Conservation (phyloP, 2,329 filamentous ascomycete genomes). For the Colletotrichum sidae region DNA sequence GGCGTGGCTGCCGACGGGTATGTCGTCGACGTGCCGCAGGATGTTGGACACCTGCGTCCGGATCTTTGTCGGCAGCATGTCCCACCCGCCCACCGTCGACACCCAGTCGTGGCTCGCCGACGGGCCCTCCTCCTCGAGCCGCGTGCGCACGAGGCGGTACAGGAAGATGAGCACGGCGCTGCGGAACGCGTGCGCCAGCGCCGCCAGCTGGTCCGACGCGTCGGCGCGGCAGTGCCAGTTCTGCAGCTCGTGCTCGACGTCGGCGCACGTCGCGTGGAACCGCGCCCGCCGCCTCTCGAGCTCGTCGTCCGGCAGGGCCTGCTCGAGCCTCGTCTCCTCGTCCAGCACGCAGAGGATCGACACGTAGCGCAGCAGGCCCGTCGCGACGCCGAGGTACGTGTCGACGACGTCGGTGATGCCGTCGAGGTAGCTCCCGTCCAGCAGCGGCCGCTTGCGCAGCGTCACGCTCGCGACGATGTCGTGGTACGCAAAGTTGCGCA, state of each 20-base stretch:
- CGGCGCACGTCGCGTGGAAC: slow-evolving; percentile 10
- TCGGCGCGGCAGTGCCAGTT: slow-evolving; percentile 23
- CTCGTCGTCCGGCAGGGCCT: neutral
- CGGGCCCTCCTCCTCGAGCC: neutral
- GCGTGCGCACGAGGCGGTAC: slow-evolving; percentile 20
- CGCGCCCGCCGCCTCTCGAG: neutral
- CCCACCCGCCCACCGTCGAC: slow-evolving; percentile 3
- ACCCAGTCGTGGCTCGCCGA: neutral
- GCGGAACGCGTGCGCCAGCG: slow-evolving; percentile 26
- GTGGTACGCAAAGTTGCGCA: slow-evolving; percentile 39
- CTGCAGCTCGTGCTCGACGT: slow-evolving; percentile 27
- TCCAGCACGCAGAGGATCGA: slow-evolving; percentile 19
- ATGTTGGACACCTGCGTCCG: slow-evolving; percentile 28
- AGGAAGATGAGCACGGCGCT: slow-evolving; percentile 24
- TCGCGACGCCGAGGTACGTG: slow-evolving; percentile 37
- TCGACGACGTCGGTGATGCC: slow-evolving; percentile 38
- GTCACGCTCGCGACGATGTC: slow-evolving; percentile 35
- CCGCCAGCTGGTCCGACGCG: slow-evolving; percentile 13
- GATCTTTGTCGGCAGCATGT: slow-evolving; percentile 24
- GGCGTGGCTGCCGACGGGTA: slow-evolving; percentile 26
- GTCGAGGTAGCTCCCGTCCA: slow-evolving; percentile 32
- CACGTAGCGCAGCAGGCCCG: slow-evolving; percentile 28
- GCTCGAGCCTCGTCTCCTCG: slow-evolving; percentile 14
- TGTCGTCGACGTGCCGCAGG: slow-evolving; percentile 15
- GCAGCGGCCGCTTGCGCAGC: slow-evolving; percentile 25